phyloP scores from a whole-genome alignment of 805 yeast genomes.

The Cyberlindnera veronae region DNA sequence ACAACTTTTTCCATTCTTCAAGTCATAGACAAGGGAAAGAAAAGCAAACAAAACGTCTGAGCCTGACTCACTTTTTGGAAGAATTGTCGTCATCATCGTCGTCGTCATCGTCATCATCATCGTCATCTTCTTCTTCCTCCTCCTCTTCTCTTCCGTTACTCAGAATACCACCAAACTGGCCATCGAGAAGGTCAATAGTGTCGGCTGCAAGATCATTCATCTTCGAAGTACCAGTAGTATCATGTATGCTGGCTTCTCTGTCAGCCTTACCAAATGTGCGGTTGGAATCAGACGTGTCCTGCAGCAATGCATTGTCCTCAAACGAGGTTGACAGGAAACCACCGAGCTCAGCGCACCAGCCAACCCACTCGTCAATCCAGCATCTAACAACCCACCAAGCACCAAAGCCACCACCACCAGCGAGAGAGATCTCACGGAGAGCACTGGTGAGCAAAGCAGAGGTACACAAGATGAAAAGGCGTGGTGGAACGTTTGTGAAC shows the following conservation, averaged over 20 bases:
- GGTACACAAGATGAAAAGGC: constrained; percentile 50
- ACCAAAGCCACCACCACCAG: constrained; percentile 57
- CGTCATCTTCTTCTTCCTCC: neutral
- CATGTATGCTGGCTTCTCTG: neutral
- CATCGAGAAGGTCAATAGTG: constrained; percentile 21
- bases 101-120: neutral
- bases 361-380: constrained; percentile 73
- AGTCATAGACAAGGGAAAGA: neutral
- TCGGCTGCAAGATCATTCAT: constrained; percentile 7
- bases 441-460: constrained; percentile 55
- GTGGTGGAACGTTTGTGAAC: constrained; percentile 51
- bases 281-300: constrained; percentile 3
- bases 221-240: neutral
- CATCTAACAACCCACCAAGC: constrained; percentile 76
- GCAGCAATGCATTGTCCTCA: constrained; percentile 7
- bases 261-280: constrained; percentile 6
- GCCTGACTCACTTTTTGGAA: neutral
- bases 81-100: neutral
- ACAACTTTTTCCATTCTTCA: neutral
- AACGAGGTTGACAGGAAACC: constrained; percentile 37
- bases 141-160: neutral
- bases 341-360: constrained; percentile 63
- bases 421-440: constrained; percentile 56
- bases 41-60: neutral
- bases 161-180: constrained; percentile 21